Base-by-base conservation (phyloP, 2,329 filamentous ascomycete genomes). In the Leptographium flavum region DNA sequence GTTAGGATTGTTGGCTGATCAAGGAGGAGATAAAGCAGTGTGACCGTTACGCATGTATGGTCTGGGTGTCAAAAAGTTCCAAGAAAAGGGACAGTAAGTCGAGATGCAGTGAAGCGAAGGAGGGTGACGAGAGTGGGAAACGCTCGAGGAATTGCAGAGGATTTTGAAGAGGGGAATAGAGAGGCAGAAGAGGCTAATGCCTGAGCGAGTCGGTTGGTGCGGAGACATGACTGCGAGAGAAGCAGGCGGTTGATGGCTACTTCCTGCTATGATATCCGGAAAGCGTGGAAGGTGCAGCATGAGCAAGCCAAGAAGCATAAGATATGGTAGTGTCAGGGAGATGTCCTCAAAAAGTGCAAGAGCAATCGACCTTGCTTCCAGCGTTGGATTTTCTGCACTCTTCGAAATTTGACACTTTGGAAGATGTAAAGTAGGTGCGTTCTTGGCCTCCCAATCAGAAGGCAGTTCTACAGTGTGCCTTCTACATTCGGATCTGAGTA, bases 21-120 rank as follows among this genome's bases (percentile, higher is more conserved):
- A n/a, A 25, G 10, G 21, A 30, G 13, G 23, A 11, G 13, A 45
- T 25, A 43, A 28, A 32, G 41, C 32, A 39, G 31, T 28, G n/a
- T 22, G 45, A 38, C 42, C 31, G 39, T 19, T 50, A 52, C 43
- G 39, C 47, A 50, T 50, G 47, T 39, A 46, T 47, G 45, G 9
- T 41, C 28, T 38, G 39, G 32, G 47, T 47, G 45, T 50, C 50
- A 48, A 52, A 52, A 52, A 50, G 49, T 52, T 50, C 50, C 49
- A 52, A 50, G 45, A 52, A 49, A 52, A 15, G 36, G 36, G 23
- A 4, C 19, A 17, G 42, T 32, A 32, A 47, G 38, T 37, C 13
- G 42, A 45, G 38, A 50, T 44, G 45, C 33, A 25, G 17, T 13
- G 17, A 17, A 39, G 36, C 40, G 27, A 32, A 42, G 19, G 43